These are phyloP conservation scores for Aplosporella prunicola DNA, from an alignment of 2,329 filamentous ascomycete genomes.

Conservation along the genomic window DNA sequence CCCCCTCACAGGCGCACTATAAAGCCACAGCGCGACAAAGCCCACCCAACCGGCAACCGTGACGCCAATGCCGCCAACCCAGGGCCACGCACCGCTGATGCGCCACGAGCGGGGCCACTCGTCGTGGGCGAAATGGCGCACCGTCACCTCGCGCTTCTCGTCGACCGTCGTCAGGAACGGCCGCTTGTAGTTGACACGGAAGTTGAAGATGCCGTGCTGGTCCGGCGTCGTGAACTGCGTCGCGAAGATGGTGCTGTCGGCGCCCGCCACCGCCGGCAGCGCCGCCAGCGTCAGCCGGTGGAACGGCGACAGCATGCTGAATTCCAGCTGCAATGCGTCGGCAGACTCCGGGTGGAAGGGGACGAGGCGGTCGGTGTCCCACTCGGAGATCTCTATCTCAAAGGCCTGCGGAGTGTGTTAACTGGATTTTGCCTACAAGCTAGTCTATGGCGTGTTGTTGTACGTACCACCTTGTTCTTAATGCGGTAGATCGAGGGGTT, in stretches of 20 bases:
- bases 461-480: conserved; percentile 90
- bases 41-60: conserved; percentile 76
- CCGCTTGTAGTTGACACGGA: conserved; percentile 93
- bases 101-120: conserved; percentile 88
- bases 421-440: conserved; percentile 10
- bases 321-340: conserved; percentile 85
- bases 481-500: conserved; percentile 90
- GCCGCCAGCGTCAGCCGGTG: conserved; percentile 69
- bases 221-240: conserved; percentile 76
- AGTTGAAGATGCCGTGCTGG: conserved; percentile 99
- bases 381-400: conserved; percentile 83
- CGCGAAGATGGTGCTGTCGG: conserved; percentile 63
- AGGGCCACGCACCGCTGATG: conserved; percentile 88
- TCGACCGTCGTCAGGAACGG: conserved; percentile 83
- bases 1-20: conserved; percentile 51
- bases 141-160: conserved; percentile 89
- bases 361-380: conserved; percentile 60
- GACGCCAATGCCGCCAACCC: conserved; percentile 78
- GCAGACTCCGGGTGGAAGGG: conserved; percentile 61
- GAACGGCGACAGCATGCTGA: conserved; percentile 97
- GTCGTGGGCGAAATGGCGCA: conserved; percentile 93
- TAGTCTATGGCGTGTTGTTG: background rate
- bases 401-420: conserved; percentile 53
- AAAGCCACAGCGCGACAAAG: conserved; percentile 87
- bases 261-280: conserved; percentile 38